Base-by-base conservation (phyloP, 768 basidiomycete genomes). In the Trametes coccinea region DNA sequence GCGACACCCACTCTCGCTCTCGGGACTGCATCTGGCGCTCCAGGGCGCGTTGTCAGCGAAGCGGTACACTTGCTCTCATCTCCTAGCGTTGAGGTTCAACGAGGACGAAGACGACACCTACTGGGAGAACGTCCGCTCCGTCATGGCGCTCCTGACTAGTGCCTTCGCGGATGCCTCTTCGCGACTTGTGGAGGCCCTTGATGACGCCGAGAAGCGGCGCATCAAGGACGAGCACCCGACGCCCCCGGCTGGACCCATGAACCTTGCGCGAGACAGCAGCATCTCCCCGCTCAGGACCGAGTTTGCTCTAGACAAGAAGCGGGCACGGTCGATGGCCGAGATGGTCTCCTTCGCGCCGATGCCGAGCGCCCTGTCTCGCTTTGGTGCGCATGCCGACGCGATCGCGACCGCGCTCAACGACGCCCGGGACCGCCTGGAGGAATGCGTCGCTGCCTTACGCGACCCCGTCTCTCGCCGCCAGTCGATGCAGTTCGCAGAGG, bases 101-200 rank as follows among this genome's bases (percentile, higher is more conserved):
- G 73, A 73, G 34, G 84, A 84, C 50, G 89, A 87, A 37, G 89
- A 90, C 63, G 86, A 87, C 53, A 77, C 80, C 5, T 94, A 94
- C 66, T 94, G 92, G 92, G 92, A 93, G 66, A 87, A 93, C 66
- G 90, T 90, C 31, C 81, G 88, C 13, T 84, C 86, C 30, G 84
- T 94, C 51, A 87, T 92, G 79, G 79, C 78, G 11, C 71, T 93
- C 11, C 72, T 93, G 61, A 88, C 87, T 7, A 85, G 79, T 43
- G 81, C 89, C 8, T 78, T 93, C 37, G 78, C 79, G 2, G 90
- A 92, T 64, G 82, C 88, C 2, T 80, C 86, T 2, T 76, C 84
- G 7, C 75, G 86, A 30, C 78, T 94, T 4, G 72, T 78, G 0
- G 86, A 86, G 39, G 88, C 86, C 1, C 75, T 93, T 30, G 84